A percentile compares a stretch with the other conserved stretches of the same genome.
These are phyloP conservation scores for Umbelopsis vinacea DNA, from an alignment of 192 early-diverging fungal species.

Conservation along the genomic window DNA sequence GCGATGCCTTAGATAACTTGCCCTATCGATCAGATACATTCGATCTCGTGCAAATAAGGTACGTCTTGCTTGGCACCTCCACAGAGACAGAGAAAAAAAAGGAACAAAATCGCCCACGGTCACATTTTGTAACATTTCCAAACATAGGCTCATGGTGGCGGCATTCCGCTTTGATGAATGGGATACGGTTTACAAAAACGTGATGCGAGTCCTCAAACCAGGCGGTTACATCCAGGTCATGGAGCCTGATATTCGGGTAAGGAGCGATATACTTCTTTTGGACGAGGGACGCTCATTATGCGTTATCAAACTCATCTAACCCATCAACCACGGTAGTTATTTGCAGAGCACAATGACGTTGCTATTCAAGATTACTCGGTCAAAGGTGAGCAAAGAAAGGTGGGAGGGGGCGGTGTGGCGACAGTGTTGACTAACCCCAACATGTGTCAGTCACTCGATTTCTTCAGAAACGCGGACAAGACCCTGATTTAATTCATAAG, in stretches of 20 bases:
- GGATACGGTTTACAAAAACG: conserved; percentile 15
- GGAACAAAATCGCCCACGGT: not conserved
- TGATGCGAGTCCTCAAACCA: conserved; percentile 40
- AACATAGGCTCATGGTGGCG: conserved; percentile 31
- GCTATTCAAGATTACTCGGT: not conserved
- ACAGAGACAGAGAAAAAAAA: not conserved
- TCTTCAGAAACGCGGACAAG: not conserved
- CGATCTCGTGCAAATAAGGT: conserved; percentile 42
- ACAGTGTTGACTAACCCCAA: no score
- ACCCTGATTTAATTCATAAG: conserved; percentile 5
- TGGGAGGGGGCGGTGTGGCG: no score
- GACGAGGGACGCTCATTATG: not conserved
- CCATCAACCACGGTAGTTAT: not conserved
- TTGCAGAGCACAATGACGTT: not conserved
- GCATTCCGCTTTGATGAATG: conserved; percentile 27
- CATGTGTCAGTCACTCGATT: not conserved
- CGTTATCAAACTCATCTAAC: not conserved
- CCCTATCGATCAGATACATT: conserved; percentile 37
- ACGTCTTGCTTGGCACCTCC: not conserved
- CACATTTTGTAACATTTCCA: conserved; percentile 11
- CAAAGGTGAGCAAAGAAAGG: not conserved
- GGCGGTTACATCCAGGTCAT: conserved; percentile 42
- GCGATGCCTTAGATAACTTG: conserved; percentile 30
- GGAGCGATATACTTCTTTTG: not conserved
- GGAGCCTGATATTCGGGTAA: conserved; percentile 31